Percentiles rank a stretch among this genome's conserved stretches.
Conservation (phyloP, 768 basidiomycete genomes). For the Termitomyces sp. region DNA sequence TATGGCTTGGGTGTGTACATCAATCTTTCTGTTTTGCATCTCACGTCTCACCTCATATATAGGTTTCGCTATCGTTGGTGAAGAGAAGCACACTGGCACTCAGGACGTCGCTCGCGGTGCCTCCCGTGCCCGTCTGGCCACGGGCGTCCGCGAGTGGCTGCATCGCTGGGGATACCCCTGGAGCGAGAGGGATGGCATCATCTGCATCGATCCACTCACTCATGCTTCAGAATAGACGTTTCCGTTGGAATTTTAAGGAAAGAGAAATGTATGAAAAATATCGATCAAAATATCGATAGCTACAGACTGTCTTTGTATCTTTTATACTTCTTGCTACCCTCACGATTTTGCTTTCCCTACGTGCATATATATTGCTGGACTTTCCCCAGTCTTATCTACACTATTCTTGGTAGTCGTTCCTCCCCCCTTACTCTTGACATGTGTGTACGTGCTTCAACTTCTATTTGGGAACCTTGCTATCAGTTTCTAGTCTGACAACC, state of each 20-base stretch:
- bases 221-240: slow-evolving; percentile 44
- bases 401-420: neutral
- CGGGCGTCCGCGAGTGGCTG: slow-evolving; percentile 86
- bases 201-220: slow-evolving; percentile 83
- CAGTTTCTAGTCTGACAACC: neutral
- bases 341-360: neutral
- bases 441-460: neutral
- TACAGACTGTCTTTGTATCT: neutral
- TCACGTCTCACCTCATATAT: neutral
- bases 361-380: neutral
- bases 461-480: neutral
- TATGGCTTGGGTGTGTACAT: slow-evolving; percentile 66
- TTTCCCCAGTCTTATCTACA: neutral
- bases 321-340: neutral
- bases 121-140: slow-evolving; percentile 75
- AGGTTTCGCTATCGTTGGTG: slow-evolving; percentile 91
- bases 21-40: neutral
- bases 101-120: slow-evolving; percentile 80
- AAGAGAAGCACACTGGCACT: slow-evolving; percentile 94
- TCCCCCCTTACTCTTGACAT: neutral
- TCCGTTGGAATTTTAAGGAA: neutral
- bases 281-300: neutral
- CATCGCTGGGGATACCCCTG: slow-evolving; percentile 96
- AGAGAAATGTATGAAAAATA: neutral
- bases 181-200: slow-evolving; percentile 86